Percentiles rank a stretch among this genome's conserved stretches.
These are phyloP conservation scores for Pyrenochaeta sp. DNA, from an alignment of 2,329 filamentous ascomycete species.

Conservation along the genomic window DNA sequence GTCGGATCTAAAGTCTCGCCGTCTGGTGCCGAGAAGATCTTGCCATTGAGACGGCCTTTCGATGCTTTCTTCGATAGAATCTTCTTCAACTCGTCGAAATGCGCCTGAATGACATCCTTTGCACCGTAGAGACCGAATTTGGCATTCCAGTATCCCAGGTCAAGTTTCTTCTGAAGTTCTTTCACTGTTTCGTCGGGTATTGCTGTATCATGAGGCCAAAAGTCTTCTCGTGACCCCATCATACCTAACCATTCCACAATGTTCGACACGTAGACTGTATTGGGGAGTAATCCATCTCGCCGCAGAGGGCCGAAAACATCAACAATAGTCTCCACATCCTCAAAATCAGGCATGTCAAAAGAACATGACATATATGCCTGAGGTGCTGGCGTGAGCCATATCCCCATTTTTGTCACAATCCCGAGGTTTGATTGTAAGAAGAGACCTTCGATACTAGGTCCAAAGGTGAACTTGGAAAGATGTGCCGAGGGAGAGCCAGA, in stretches of 20 bases:
- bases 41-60: slow-evolving; percentile 47
- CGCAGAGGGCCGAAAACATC: slow-evolving; percentile 56
- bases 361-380: slow-evolving; percentile 58
- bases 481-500: slow-evolving; percentile 51
- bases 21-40: slow-evolving; percentile 49
- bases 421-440: slow-evolving; percentile 62
- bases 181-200: slow-evolving; percentile 56
- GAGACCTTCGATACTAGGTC: slow-evolving; percentile 52
- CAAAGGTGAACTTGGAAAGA: slow-evolving; percentile 48
- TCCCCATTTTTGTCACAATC: slow-evolving; percentile 54
- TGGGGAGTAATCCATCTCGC: slow-evolving; percentile 53
- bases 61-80: slow-evolving; percentile 48
- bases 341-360: slow-evolving; percentile 56
- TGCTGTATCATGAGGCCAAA: slow-evolving; percentile 53
- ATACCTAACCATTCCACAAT: slow-evolving; percentile 57
- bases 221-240: slow-evolving; percentile 52
- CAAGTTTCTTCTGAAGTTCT: slow-evolving; percentile 53
- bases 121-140: slow-evolving; percentile 57
- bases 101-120: slow-evolving; percentile 53
- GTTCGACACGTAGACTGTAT: slow-evolving; percentile 56
- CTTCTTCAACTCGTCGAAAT: slow-evolving; percentile 51
- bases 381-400: slow-evolving; percentile 44
- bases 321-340: slow-evolving; percentile 55
- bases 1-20: slow-evolving; percentile 51
- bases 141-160: slow-evolving; percentile 55